Evolutionary conservation across 2,329 filamentous ascomycete genomes (phyloP), one percentile per base, ranked within the genome.

Genomic region (Cladosporium sp.): DNA sequence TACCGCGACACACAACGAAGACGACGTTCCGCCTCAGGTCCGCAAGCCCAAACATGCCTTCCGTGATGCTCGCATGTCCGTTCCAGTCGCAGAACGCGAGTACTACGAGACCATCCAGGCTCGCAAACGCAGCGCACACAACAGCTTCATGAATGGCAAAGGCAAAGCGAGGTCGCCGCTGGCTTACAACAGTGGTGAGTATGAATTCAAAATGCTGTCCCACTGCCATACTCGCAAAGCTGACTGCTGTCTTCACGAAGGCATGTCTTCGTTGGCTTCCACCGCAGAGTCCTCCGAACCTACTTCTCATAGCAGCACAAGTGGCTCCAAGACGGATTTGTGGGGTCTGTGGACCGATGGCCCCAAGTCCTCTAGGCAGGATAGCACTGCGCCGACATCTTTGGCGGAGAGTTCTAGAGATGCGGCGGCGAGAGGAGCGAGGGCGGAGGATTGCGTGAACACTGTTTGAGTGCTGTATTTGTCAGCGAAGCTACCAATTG

Each of bases 21-120:
- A 49, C 15, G 45, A 14, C 5, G 9, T 19, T 15, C 12, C 17
- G 5, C 52, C 52, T 12, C 25, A 38, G 3, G 25, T 55, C 30
- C 52, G 52, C 52, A 47, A 38, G 17, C 52, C 52, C 14, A 17
- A 25, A 5, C 52, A 55, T 9, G 52, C 52, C 15, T 42, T 34
- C 19, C 52, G 52, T 15, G 52, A 55, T 40, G 52, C 52, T 20
- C 30, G 52, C 30, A 45, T 55, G 52, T 55, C 52, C 17, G 25
- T 55, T 30, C 52, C 52, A 1, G 42, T 55, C 30, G 40, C 12
- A 28, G 52, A 55, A 40, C 52, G 52, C 5, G 28, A 47, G 6
- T 43, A 47, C n/a, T 25, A 43, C 25, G 52, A 45, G 8, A 55
- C 47, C 11, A 28, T 55, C 19, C 28, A 55, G 8, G 51, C 51